Evolutionary conservation across 2,329 filamentous ascomycete species (phyloP), one percentile per base, ranked within the genome.

Genomic region (Nannizziopsis barbatae): DNA sequence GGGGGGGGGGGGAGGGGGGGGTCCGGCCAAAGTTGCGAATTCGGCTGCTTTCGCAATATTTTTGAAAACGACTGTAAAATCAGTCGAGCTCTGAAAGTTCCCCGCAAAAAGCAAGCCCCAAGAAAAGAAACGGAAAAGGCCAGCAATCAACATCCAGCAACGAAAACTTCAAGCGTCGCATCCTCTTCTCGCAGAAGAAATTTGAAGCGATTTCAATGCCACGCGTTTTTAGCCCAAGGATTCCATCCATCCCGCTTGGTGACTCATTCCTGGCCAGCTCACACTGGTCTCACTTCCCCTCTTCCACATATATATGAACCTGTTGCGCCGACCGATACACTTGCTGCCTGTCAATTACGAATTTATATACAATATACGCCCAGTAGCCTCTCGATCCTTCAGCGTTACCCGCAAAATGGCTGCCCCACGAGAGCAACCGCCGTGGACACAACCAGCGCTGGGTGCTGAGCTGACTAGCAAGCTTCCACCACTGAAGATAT

Each of bases 401-500:
- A 33, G 38, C 44, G 14, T n/a, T 15, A 35, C 27, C 5, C 40
- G 48, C 40, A 18, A 36, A 5, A 47, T 52, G 40, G 55, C 46
- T 42, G 58, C 59, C 56, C 45, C 57, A 49, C 63, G 67, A 55
- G 65, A 70, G 56, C 69, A 72, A 60, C 70, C 70, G 53, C 60
- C 63, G 46, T 73, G 70, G 70, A 61, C 61, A 52, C 62, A 68
- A 54, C 68, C 70, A 40, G 49, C 58, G 43, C 50, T 59, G 36
- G 56, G 56, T 40, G 48, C 61, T 11, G 60, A 64, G 35, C 57
- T 59, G 49, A 56, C 62, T 49, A 56, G 60, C 18, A 56, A 59
- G 45, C 60, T 74, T 40, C 73, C 75, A n/a, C 66, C 78, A 42
- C 71, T 93, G 57, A 83, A 80, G 62, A 73, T 94, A 56, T 86